Base-by-base conservation (phyloP, 2,329 filamentous ascomycete species). In the Sclerotinia trifoliorum region DNA sequence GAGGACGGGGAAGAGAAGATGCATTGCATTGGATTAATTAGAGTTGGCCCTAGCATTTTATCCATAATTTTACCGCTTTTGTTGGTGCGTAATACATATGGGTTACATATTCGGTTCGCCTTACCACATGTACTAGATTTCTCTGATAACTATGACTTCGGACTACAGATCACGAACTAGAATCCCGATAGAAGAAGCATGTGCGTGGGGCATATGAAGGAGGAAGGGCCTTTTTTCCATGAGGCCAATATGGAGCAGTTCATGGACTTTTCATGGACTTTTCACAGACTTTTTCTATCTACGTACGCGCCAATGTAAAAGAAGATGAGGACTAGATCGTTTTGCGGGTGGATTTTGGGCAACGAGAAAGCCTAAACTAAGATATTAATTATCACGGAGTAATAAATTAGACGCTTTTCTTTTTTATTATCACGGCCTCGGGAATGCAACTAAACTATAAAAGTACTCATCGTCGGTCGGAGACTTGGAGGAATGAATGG, bases 131-230 rank as follows among this genome's bases (percentile, higher is more conserved):
- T 24, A 35, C 35, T 39, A 42, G 11, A 15, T 49, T 32, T 61
- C 8, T 29, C n/a, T 48, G 24, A 46, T 26, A 21, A 46, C 26
- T 58, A 42, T 42, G 39, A 39, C 56, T 60, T 46, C 24, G 19
- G 8, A n/a, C 19, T 46, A 61, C 44, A 62, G 44, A 62, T 62
- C 58, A 62, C 29, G 44, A 62, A 62, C 44, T 35, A 62, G 58
- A 49, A 62, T 35, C 21, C 35, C 46, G 13, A 35, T 49, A 26
- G 58, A 62, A 62, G 58, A 49, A 49, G 44, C 58, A 62, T 62
- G 58, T 62, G 58, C 58, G 44, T 44, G 58, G 57, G 58, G 58
- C 44, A 49, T 35, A 49, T 19, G 58, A 35, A 62, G 26, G 8
- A 17, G 44, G 49, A 49, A 49, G 58, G 58, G 58, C 58, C 58